These are phyloP conservation scores for Ophiostoma tasmaniense DNA, from an alignment of 2,329 filamentous ascomycete genomes.

Conservation along the genomic window DNA sequence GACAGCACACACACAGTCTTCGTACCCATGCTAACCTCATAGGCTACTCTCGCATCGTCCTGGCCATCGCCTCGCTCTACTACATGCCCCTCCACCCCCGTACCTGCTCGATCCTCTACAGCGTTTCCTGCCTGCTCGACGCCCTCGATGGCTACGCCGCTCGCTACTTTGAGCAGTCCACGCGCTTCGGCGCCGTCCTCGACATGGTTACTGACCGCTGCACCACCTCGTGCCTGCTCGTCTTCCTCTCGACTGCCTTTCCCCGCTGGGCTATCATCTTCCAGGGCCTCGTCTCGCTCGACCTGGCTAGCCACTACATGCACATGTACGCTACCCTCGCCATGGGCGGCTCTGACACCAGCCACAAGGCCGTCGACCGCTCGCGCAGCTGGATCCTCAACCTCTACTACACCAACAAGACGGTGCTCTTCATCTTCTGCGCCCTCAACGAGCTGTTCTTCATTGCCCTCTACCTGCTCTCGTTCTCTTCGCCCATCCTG, in stretches of 20 bases:
- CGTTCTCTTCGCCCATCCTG: conserved; percentile 84
- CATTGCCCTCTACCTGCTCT: conserved; percentile 94
- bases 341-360: conserved; percentile 69
- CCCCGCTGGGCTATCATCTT: conserved; percentile 91
- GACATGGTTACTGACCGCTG: conserved; percentile 99
- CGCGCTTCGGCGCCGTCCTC: conserved; percentile 88
- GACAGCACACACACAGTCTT: neutral
- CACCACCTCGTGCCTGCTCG: conserved; percentile 88
- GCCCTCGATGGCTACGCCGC: conserved; percentile 93
- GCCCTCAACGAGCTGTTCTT: conserved; percentile 92
- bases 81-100: conserved; percentile 99
- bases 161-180: conserved; percentile 79
- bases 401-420: conserved; percentile 96
- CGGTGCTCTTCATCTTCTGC: conserved; percentile 85
- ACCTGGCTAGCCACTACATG: conserved; percentile 95
- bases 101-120: conserved; percentile 86
- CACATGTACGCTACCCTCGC: conserved; percentile 96
- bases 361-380: conserved; percentile 92
- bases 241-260: conserved; percentile 91
- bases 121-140: conserved; percentile 87
- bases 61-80: conserved; percentile 86
- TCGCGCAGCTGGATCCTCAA: conserved; percentile 83
- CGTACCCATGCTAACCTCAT: neutral
- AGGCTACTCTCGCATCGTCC: conserved; percentile 71
- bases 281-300: conserved; percentile 84